Conservation (phyloP, 2,329 filamentous ascomycete genomes). For the Blastomyces emzantsi region DNA sequence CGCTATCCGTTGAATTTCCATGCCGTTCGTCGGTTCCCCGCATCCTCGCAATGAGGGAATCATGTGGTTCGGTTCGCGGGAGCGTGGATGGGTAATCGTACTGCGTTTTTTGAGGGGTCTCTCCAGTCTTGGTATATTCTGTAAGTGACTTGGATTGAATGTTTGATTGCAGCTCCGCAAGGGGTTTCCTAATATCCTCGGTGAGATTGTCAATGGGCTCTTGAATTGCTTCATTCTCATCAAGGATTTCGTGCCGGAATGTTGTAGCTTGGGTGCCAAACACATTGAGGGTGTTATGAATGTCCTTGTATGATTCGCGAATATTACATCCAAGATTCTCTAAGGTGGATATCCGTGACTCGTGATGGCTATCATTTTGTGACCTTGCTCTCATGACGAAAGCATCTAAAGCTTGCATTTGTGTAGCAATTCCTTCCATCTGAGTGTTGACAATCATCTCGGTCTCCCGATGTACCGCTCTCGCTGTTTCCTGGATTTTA, state of each 20-base stretch:
- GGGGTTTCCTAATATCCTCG: conserved; percentile 55
- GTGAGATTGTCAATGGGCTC: conserved; percentile 54
- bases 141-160: conserved; percentile 56
- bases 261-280: conserved; percentile 59
- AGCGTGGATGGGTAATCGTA: conserved; percentile 75
- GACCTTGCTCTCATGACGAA: conserved; percentile 75
- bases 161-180: conserved; percentile 61
- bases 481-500: conserved; percentile 74
- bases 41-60: conserved; percentile 46
- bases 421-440: conserved; percentile 73
- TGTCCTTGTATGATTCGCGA: conserved; percentile 61
- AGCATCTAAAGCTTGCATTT: conserved; percentile 83
- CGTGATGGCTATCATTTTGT: conserved; percentile 71
- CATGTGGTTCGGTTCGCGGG: conserved; percentile 62
- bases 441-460: conserved; percentile 84
- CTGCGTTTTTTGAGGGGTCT: conserved; percentile 69
- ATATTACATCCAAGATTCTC: conserved; percentile 57
- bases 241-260: conserved; percentile 59
- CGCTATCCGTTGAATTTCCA: conserved; percentile 22
- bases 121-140: conserved; percentile 77
- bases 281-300: conserved; percentile 60
- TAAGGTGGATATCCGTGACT: conserved; percentile 59
- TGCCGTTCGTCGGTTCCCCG: conserved; percentile 32
- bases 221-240: conserved; percentile 50
- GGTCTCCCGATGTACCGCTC: conserved; percentile 83